Evolutionary conservation across 495 filamentous ascomycete species (phyloP).

Genomic region (Immersiella caudata): DNA sequence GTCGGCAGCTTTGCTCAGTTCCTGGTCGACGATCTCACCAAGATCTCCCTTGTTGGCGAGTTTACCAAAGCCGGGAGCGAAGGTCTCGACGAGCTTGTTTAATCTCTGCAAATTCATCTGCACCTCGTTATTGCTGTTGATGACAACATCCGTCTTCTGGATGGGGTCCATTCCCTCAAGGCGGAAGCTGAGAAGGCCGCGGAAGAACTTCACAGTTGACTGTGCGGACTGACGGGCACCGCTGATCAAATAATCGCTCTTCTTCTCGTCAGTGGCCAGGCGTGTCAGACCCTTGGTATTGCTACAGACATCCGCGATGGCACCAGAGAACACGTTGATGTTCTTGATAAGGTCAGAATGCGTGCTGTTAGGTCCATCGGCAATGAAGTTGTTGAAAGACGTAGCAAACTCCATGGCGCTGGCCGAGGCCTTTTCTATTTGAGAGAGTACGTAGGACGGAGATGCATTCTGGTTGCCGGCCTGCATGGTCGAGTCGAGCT

Average conservation of each 20-base stretch:
- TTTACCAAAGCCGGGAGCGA: conserved; percentile 82
- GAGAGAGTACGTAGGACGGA: conserved; percentile 91
- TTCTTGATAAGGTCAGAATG: conserved; percentile 93
- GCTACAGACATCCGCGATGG: conserved; percentile 89
- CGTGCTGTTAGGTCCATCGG: conserved; percentile 90
- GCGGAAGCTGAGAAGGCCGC: conserved; percentile 88
- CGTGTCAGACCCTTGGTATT: conserved; percentile 95
- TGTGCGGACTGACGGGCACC: conserved; percentile 83
- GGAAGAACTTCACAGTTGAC: conserved; percentile 93
- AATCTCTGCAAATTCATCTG: conserved; percentile 87
- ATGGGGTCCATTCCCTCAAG: conserved; percentile 83
- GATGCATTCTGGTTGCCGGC: conserved; percentile 98
- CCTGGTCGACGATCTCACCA: conserved; percentile 89
- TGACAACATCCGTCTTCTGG: conserved; percentile 91
- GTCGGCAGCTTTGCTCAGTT: conserved; percentile 90
- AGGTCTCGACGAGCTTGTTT: conserved; percentile 88
- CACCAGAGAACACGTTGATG: conserved; percentile 83
- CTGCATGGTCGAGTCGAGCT: conserved; percentile 96
- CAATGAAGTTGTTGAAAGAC: conserved; percentile 96
- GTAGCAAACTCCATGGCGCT: conserved; percentile 96
- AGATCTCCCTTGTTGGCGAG: conserved; percentile 81
- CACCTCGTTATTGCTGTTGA: conserved; percentile 95
- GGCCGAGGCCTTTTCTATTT: conserved; percentile 94
- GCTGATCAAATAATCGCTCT: conserved; percentile 78
- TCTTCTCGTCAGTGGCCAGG: conserved; percentile 94